Evolutionary conservation across 2,329 filamentous ascomycete genomes (phyloP).

Genomic region (Aureobasidium namibiae): DNA sequence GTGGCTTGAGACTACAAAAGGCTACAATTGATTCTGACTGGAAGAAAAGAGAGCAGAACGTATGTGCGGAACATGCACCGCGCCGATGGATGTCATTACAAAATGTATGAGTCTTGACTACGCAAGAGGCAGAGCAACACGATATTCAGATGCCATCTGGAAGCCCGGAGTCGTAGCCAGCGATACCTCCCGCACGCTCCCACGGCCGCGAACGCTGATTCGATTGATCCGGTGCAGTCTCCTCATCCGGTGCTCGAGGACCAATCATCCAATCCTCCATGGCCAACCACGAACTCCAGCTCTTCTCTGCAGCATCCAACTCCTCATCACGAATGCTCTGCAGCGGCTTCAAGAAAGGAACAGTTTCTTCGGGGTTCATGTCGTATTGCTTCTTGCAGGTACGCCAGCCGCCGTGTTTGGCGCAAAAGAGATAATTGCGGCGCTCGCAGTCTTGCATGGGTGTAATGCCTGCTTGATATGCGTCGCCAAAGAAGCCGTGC

Average conservation of each 20-base stretch:
- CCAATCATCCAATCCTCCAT: conserved; percentile 99
- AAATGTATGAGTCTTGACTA: too few relatives aligned
- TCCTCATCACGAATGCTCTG: conserved; percentile 68
- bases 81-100: too few relatives aligned
- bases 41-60: too few relatives aligned
- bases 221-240: neutral
- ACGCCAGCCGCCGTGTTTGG: conserved; percentile 86
- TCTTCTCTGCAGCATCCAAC: conserved; percentile 71
- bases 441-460: conserved; percentile 81
- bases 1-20: too few relatives aligned
- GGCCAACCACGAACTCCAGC: conserved; percentile 90
- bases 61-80: too few relatives aligned
- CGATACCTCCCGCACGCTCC: neutral
- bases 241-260: conserved; percentile 32
- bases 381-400: conserved; percentile 87
- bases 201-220: neutral
- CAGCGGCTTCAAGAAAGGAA: conserved; percentile 82
- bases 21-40: too few relatives aligned
- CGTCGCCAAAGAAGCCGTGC: conserved; percentile 93
- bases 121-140: too few relatives aligned
- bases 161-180: neutral
- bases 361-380: conserved; percentile 62
- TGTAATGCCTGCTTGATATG: conserved; percentile 74
- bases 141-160: neutral
- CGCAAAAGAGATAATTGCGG: conserved; percentile 88